Base-by-base conservation (phyloP, 192 early-diverging fungal species). In the Funneliformis mosseae region DNA sequence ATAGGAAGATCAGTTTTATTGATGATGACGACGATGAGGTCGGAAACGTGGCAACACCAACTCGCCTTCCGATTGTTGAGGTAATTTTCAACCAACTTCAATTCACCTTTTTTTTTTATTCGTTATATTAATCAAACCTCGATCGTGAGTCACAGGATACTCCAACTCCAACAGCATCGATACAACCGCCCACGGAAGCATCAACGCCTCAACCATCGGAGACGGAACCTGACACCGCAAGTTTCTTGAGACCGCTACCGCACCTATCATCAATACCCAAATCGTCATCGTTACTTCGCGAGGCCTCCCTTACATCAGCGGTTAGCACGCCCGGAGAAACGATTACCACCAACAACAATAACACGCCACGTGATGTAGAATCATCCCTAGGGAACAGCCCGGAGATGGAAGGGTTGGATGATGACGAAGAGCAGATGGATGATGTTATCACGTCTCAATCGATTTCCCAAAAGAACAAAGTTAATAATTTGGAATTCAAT, bases 1-100 rank as follows among this genome's bases (percentile, higher is more conserved):
- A 86, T 43, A 80, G 82, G 39, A 83, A 86, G 61, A 82, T 86
- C 18, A 83, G 80, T 7, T 84, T 86, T 62, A 83, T 84, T 38
- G 85, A 86, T 21, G 85, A 84, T 6, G 85, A 86, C 6, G 85
- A 86, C 1, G 85, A 84, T 64, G 83, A 86, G 2, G 77, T 83
- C 28, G 77, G 55, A 25, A 7, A 16, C 11, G 25, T 68, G 11
- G 16, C 63, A 68, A 48, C 27, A 27, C 25, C 59, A 28, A 12
- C 38, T 60, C 38, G 59, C 25, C 39, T 21, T 41, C 12, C 27
- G n/a, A 48, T 41, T 42, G 8, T 39, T 42, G 61, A 61, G 55
- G 42, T 46, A 39, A 11, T 0, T 18, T 23, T 25, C 8, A 6
- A 42, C 43, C 8, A 6, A 42, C 50, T 55, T 74, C 21, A 74